These are phyloP conservation scores for Lecanicillium sp. DNA, from an alignment of 2,329 filamentous ascomycete genomes.

Conservation along the genomic window DNA sequence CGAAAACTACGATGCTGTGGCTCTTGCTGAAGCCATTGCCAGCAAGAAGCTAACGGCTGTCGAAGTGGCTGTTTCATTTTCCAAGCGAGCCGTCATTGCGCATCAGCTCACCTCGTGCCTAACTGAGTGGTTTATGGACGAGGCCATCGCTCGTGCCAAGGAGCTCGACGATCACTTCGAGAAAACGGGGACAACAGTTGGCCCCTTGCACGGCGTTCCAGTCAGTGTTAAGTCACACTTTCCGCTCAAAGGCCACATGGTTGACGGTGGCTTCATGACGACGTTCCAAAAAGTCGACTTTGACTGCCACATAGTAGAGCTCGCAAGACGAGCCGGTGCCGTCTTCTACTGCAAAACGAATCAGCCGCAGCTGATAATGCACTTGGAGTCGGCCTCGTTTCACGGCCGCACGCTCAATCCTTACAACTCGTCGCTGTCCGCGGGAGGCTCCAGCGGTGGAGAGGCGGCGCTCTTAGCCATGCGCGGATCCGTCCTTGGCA, in stretches of 20 bases:
- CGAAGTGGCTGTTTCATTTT: constrained; percentile 42
- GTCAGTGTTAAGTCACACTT: constrained; percentile 55
- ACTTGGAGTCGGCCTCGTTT: constrained; percentile 52
- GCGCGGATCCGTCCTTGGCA: constrained; percentile 30
- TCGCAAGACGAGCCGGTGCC: constrained; percentile 53
- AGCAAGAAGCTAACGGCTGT: constrained; percentile 30
- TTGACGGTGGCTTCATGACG: constrained; percentile 46
- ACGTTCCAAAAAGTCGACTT: constrained; percentile 42
- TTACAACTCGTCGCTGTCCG: constrained; percentile 48
- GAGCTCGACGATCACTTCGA: constrained; percentile 36
- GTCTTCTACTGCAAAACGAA: constrained; percentile 64
- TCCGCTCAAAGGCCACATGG: constrained; percentile 44
- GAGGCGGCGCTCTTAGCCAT: constrained; percentile 34
- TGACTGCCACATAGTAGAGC: constrained; percentile 51
- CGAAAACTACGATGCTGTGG: constrained; percentile 37
- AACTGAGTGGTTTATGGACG: constrained; percentile 45
- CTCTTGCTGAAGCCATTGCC: constrained; percentile 34
- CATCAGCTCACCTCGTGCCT: constrained; percentile 51
- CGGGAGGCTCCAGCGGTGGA: constrained; percentile 60
- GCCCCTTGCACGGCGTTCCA: constrained; percentile 51
- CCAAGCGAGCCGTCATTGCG: constrained; percentile 44
- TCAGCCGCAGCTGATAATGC: constrained; percentile 50
- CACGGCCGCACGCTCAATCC: constrained; percentile 57
- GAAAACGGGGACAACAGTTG: constrained; percentile 36
- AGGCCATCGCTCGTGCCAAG: constrained; percentile 36